A percentile compares a stretch with the other conserved stretches of the same genome.
Conservation (phyloP, 1,139 yeast genomes). For the Zygosaccharomyces pseudobailii region DNA sequence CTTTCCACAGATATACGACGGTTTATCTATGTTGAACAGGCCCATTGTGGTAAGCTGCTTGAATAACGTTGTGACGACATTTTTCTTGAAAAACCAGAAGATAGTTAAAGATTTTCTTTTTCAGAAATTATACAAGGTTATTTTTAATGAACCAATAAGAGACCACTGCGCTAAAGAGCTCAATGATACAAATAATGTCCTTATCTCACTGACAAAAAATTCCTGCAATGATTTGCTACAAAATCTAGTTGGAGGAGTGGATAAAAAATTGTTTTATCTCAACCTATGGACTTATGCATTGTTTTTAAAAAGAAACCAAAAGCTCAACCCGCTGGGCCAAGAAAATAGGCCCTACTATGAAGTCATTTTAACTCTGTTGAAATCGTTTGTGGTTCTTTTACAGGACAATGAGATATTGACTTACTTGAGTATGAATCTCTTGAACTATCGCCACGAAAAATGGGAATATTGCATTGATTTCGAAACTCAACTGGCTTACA, state of each 20-base stretch:
- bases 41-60: constrained; percentile 59
- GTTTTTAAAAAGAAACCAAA: constrained; percentile 43
- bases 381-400: constrained; percentile 44
- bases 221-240: constrained; percentile 42
- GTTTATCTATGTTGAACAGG: constrained; percentile 55
- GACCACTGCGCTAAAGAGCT: constrained; percentile 46
- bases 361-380: constrained; percentile 46
- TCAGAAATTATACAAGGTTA: constrained; percentile 42
- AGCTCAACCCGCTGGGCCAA: constrained; percentile 28
- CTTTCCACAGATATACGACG: constrained; percentile 54
- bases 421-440: constrained; percentile 41
- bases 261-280: constrained; percentile 32
- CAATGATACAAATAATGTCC: constrained; percentile 61
- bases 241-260: constrained; percentile 36
- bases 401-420: constrained; percentile 37
- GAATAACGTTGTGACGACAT: constrained; percentile 48
- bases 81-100: constrained; percentile 49
- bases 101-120: constrained; percentile 60
- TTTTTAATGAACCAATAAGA: constrained; percentile 31
- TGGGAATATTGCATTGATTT: constrained; percentile 46
- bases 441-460: constrained; percentile 41
- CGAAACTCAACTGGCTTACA: constrained; percentile 52
- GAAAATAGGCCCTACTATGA: constrained; percentile 30
- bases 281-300: constrained; percentile 62
- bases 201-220: constrained; percentile 57